phyloP scores from a whole-genome alignment of 164 flowering plant species.

The Nymphaea thermarum region DNA sequence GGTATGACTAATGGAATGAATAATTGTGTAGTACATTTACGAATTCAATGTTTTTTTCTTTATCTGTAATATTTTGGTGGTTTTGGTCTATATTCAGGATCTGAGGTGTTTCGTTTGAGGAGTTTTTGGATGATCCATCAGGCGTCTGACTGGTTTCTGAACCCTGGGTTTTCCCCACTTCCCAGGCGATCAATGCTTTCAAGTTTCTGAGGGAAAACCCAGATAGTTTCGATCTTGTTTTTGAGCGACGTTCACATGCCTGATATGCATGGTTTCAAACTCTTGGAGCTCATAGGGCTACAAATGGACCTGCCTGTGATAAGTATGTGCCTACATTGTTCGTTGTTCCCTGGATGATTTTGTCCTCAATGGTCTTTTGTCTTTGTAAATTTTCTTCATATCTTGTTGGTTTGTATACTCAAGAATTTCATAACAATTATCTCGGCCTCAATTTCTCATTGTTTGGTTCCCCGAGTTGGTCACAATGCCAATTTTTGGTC shows the following conservation, averaged over 20 bases:
- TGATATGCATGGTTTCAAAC: conserved; percentile 92
- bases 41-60: too few relatives aligned
- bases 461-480: not conserved
- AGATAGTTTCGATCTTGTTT: conserved; percentile 53
- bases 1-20: too few relatives aligned
- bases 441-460: not conserved
- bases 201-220: conserved; percentile 61
- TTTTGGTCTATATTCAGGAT: conserved; percentile 1
- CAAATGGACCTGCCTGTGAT: conserved; percentile 96
- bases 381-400: not conserved
- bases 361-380: not conserved
- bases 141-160: conserved; percentile 1
- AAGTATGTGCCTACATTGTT: conserved; percentile 34
- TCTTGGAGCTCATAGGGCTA: conserved; percentile 79
- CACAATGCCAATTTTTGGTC: not conserved
- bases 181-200: conserved; percentile 50
- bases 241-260: conserved; percentile 93
- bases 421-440: too few relatives aligned
- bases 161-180: conserved; percentile 14
- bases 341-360: not conserved
- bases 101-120: not conserved
- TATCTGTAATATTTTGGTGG: not conserved
- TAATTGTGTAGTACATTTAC: too few relatives aligned
- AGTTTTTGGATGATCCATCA: not conserved
- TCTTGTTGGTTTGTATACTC: not conserved